Conservation (phyloP, 306 rosid genomes). For the Morella rubra region DNA sequence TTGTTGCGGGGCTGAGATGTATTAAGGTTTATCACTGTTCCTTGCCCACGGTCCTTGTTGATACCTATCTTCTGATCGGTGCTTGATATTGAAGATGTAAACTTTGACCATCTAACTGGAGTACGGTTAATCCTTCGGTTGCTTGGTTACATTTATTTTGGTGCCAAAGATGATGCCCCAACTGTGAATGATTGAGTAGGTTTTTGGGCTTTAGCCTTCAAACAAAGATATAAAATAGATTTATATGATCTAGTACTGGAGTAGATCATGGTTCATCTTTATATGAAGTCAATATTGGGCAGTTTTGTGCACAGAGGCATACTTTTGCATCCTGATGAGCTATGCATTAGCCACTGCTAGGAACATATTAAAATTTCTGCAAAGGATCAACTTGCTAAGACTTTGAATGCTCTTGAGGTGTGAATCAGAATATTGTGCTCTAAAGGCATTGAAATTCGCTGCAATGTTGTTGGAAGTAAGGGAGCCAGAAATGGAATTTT, state of each 20-base stretch:
- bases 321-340: neutral
- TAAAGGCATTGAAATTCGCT: neutral
- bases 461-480: conserved; percentile 3
- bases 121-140: neutral
- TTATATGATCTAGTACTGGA: neutral
- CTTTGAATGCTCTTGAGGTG: neutral
- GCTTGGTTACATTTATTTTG: neutral
- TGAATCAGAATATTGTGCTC: neutral
- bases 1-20: conserved; percentile 57
- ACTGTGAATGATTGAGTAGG: neutral
- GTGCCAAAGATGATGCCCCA: neutral
- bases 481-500: neutral
- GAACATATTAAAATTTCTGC: neutral
- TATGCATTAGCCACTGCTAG: neutral
- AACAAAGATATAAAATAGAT: neutral
- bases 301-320: neutral
- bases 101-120: neutral
- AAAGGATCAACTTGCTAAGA: neutral
- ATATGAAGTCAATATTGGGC: neutral
- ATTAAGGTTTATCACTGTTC: conserved; percentile 46
- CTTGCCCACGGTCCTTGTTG: neutral
- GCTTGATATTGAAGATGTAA: neutral
- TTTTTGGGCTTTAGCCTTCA: neutral
- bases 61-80: neutral
- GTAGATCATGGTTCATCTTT: neutral